Evolutionary conservation across 164 flowering plant species (phyloP), one percentile per base, ranked within the genome.

Genomic region (Brasenia schreberi): DNA sequence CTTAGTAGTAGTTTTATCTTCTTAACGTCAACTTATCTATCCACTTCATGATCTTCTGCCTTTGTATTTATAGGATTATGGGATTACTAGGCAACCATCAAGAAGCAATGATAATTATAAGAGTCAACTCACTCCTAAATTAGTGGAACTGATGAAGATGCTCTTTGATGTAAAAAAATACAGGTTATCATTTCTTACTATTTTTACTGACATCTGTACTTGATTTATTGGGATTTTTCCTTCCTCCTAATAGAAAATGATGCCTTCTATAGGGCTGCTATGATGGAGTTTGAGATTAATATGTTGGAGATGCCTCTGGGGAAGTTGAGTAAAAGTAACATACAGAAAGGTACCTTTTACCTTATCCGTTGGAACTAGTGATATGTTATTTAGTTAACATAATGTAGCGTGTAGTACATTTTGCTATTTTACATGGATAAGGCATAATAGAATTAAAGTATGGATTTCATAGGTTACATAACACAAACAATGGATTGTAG

Each of bases 111-210:
- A 39, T 43, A 70, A 68, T 18, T 65, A 70, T 68, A 74, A 65
- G 42, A 90, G 87, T 73, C 74, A 70, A 72, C 97, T 95, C 68
- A 80, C 97, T 69, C 85, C 84, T 65, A 83, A 81, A 67, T 61
- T 95, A 42, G 64, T 78, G 69, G 92, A 92, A 74, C 66, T 95
- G 74, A 88, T 95, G 82, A 86, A 84, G 82, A 90, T 92, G 91
- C 91, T 95, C 19, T 95, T 95, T 73, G 77, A 95, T 76, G 85
- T 87, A 69, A 97, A 92, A 77, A 80, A 96, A 67, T 95, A 92
- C 83, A 88, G 95, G 99, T 92, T 64, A 42, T 56, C 66, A 60
- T 61, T 64, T 60, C n/a, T 18, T 60, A n/a, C n/a, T 60, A 7
- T 3, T 62, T 66, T 63, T 42, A 16, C 61, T 10, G 19, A 49